A percentile compares a stretch with the other conserved stretches of the same genome.
Evolutionary conservation across 257 asterid genomes (phyloP).

Genomic region (Nicotiana tabacum): DNA sequence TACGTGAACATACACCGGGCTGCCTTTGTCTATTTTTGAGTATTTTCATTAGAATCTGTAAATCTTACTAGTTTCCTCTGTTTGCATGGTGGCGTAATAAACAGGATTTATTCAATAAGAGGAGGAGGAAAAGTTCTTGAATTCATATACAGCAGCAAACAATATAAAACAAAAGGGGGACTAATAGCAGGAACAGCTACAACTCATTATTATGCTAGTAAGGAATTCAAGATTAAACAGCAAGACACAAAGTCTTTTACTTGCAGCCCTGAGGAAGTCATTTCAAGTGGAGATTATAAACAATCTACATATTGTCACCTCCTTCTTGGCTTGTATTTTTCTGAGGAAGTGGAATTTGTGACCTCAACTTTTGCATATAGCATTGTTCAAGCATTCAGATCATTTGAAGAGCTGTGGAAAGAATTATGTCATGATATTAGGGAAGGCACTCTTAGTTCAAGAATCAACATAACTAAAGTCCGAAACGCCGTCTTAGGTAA

Average conservation of each 20-base stretch:
- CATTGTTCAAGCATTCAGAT: conserved; percentile 58
- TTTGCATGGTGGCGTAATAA: background rate
- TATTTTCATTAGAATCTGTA: background rate
- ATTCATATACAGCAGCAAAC: conserved; percentile 67
- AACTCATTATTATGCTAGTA: conserved; percentile 62
- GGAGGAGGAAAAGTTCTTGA: conserved; percentile 64
- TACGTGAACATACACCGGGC: too few relatives aligned
- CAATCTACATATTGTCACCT: conserved; percentile 85
- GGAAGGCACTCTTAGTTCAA: conserved; percentile 45
- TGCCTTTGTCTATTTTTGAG: too few relatives aligned
- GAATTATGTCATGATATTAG: conserved; percentile 52
- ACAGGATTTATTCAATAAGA: conserved; percentile 56
- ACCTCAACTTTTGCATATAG: conserved; percentile 72
- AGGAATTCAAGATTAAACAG: conserved; percentile 66
- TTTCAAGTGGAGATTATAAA: conserved; percentile 64
- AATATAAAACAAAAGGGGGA: conserved; percentile 54
- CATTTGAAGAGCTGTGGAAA: conserved; percentile 54
- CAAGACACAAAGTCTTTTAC: conserved; percentile 52
- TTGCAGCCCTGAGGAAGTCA: conserved; percentile 73
- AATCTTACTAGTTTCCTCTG: background rate
- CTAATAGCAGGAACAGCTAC: conserved; percentile 63
- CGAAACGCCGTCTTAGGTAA: conserved; percentile 36
- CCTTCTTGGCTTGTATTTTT: conserved; percentile 51
- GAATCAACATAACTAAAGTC: conserved; percentile 32
- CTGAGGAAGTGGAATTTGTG: conserved; percentile 50